Percentiles rank a stretch among this genome's conserved stretches.
Conservation (phyloP, 2,329 filamentous ascomycete genomes). For the Cucurbitaria berberidis region DNA sequence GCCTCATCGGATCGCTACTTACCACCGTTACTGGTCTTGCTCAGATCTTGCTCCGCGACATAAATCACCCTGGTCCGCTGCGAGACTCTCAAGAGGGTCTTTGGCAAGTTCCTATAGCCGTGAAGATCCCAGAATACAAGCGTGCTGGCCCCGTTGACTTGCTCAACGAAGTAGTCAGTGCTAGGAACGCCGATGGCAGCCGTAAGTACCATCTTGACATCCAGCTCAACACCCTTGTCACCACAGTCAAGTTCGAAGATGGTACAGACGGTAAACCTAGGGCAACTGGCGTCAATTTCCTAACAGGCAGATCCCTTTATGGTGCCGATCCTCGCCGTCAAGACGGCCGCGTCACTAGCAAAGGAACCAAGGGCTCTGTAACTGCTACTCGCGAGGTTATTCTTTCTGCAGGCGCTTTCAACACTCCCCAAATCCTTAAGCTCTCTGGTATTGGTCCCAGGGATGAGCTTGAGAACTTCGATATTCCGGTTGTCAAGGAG, state of each 20-base stretch:
- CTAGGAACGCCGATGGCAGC: constrained; percentile 56
- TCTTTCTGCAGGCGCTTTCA: constrained; percentile 59
- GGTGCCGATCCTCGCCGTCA: constrained; percentile 45
- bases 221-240: constrained; percentile 66
- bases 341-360: constrained; percentile 25
- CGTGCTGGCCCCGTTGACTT: constrained; percentile 63
- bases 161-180: no score
- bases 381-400: no score
- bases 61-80: constrained; percentile 60
- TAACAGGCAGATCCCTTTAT: constrained; percentile 49
- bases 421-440: constrained; percentile 69
- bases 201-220: constrained; percentile 63
- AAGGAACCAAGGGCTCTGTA: no score
- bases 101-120: no score
- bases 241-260: constrained; percentile 70
- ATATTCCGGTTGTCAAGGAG: constrained; percentile 62
- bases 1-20: constrained; percentile 40
- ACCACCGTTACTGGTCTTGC: constrained; percentile 53
- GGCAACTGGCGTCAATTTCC: constrained; percentile 51
- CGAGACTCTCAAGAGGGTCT: no score
- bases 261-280: constrained; percentile 59
- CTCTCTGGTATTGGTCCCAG: constrained; percentile 65
- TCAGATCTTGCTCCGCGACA: constrained; percentile 56
- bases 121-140: no score
- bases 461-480: constrained; percentile 58